Evolutionary conservation across 2,329 filamentous ascomycete genomes (phyloP).

Genomic region (Immersiporthe knoxdaviesiana): DNA sequence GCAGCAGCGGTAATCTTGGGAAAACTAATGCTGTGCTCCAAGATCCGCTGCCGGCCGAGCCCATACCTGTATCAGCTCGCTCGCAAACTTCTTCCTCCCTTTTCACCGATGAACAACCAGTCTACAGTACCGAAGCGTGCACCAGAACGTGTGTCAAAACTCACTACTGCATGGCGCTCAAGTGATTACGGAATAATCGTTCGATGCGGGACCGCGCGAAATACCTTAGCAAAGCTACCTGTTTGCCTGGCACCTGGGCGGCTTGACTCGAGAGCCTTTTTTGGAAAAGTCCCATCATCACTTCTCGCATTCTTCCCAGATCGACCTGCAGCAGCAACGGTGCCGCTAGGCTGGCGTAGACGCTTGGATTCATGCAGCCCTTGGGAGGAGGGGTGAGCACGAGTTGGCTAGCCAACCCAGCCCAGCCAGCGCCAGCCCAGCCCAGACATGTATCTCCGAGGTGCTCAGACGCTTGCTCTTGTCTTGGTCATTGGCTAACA

Average conservation of each 20-base stretch:
- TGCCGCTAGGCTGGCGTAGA: neutral
- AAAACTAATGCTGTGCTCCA: constrained; percentile 24
- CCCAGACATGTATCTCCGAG: constrained; percentile 10
- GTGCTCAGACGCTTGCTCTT: constrained; percentile 6
- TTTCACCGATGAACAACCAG: neutral
- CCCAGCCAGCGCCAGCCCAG: neutral
- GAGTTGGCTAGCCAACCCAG: neutral
- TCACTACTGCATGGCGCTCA: constrained; percentile 15
- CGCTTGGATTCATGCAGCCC: constrained; percentile 16
- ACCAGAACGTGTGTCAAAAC: neutral
- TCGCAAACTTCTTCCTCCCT: no score
- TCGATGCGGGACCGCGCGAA: neutral
- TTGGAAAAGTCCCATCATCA: neutral
- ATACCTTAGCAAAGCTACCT: neutral
- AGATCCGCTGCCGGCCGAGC: constrained; percentile 13
- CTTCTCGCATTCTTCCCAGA: neutral
- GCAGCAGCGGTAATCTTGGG: constrained; percentile 6
- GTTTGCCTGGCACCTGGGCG: neutral
- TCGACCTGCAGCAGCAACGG: neutral
- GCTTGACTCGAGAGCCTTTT: constrained; percentile 5
- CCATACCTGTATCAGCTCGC: neutral
- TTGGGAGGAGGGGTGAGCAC: neutral
- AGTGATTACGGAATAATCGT: neutral
- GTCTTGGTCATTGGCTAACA: constrained; percentile 23
- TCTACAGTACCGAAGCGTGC: neutral